phyloP scores from a whole-genome alignment of 2,329 filamentous ascomycete genomes.

The Helminthosporium solani region DNA sequence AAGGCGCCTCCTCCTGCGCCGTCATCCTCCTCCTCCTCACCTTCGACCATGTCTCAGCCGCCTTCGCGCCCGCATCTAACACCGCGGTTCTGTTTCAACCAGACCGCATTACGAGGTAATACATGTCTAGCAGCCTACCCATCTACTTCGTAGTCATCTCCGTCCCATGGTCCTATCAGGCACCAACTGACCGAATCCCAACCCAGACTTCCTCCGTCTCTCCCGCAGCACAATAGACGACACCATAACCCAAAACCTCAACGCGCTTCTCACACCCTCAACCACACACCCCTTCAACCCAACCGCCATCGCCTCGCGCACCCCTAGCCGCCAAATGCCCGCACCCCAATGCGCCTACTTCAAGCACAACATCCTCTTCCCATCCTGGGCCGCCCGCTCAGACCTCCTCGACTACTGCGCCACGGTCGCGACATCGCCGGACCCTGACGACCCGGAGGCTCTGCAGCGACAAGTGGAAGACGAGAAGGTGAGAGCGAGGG shows the following conservation, averaged over 20 bases:
- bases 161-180: constrained; percentile 18
- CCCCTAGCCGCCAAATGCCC: constrained; percentile 58
- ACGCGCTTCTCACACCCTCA: constrained; percentile 79
- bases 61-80: constrained; percentile 45
- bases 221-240: constrained; percentile 87
- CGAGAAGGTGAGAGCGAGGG: constrained; percentile 66
- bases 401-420: constrained; percentile 89
- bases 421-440: constrained; percentile 79
- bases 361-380: constrained; percentile 76
- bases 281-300: constrained; percentile 70
- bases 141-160: not conserved
- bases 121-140: not conserved
- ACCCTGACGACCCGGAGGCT: constrained; percentile 81
- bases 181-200: constrained; percentile 40
- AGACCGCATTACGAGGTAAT: constrained; percentile 52
- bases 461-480: constrained; percentile 69
- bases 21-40: constrained; percentile 9
- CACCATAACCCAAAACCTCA: constrained; percentile 88
- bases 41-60: constrained; percentile 43
- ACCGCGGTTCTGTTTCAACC: constrained; percentile 55
- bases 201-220: constrained; percentile 81
- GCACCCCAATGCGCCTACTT: constrained; percentile 67
- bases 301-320: constrained; percentile 67
- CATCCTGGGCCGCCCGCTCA: constrained; percentile 80
- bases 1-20: constrained; percentile 16